A percentile compares a stretch with the other conserved stretches of the same genome.
phyloP scores from a whole-genome alignment of 1,284 basidiomycete genomes.

The Lentinus polychrous region DNA sequence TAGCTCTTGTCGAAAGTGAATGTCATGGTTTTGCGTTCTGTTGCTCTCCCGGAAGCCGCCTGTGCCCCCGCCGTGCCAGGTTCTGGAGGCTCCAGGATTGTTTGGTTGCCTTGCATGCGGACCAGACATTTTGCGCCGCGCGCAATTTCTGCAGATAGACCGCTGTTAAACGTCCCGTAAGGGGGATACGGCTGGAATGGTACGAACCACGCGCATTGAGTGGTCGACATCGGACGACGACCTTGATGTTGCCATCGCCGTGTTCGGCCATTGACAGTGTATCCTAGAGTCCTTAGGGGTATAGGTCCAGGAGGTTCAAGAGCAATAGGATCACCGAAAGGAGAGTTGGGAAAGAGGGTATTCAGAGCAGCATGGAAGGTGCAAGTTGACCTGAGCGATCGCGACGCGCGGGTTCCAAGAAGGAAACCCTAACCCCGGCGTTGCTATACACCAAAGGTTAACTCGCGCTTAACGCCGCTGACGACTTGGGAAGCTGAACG shows the following conservation, averaged over 20 bases:
- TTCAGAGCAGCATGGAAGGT: too few relatives aligned
- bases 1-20: slow-evolving; percentile 96
- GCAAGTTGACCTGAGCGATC: too few relatives aligned
- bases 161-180: neutral
- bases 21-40: slow-evolving; percentile 81
- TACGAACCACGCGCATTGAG: slow-evolving; percentile 84
- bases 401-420: too few relatives aligned
- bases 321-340: too few relatives aligned
- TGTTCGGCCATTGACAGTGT: slow-evolving; percentile 39
- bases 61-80: slow-evolving; percentile 54
- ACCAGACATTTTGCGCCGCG: slow-evolving; percentile 89
- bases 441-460: too few relatives aligned
- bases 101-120: slow-evolving; percentile 89
- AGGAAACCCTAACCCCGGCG: too few relatives aligned
- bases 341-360: too few relatives aligned
- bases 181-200: slow-evolving; percentile 7
- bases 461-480: too few relatives aligned
- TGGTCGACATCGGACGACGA: slow-evolving; percentile 93
- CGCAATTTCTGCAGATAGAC: slow-evolving; percentile 62
- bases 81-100: slow-evolving; percentile 86
- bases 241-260: slow-evolving; percentile 88
- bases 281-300: too few relatives aligned
- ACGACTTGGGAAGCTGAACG: too few relatives aligned
- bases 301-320: too few relatives aligned
- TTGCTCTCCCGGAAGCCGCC: slow-evolving; percentile 61